Evolutionary conservation across 2,329 filamentous ascomycete genomes (phyloP).

Genomic region (Biscogniauxia sp.): DNA sequence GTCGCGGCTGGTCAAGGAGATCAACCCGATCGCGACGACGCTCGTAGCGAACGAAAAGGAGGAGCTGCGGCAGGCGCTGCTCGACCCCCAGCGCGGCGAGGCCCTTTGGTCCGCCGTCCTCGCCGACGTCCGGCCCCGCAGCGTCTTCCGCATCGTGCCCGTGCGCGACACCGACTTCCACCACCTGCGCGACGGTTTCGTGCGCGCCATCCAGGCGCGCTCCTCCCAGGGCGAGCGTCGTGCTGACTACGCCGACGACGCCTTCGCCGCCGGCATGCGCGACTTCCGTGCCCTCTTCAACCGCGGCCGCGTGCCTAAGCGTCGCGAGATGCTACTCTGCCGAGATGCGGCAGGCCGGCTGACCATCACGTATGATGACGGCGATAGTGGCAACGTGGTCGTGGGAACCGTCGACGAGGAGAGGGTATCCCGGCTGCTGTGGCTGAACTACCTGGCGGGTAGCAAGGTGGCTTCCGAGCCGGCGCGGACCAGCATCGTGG

Average conservation of each 20-base stretch:
- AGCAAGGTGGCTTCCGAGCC: slow-evolving; percentile 82
- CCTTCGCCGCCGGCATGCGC: slow-evolving; percentile 71
- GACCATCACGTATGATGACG: slow-evolving; percentile 64
- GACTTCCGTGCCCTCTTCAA: slow-evolving; percentile 82
- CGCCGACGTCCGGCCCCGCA: slow-evolving; percentile 65
- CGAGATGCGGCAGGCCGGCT: slow-evolving; percentile 65
- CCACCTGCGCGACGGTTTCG: slow-evolving; percentile 88
- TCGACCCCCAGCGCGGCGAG: slow-evolving; percentile 68
- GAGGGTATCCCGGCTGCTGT: slow-evolving; percentile 75
- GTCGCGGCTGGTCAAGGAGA: slow-evolving; percentile 68
- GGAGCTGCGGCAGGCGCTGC: slow-evolving; percentile 63
- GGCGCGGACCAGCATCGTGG: slow-evolving; percentile 76
- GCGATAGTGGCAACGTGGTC: slow-evolving; percentile 45
- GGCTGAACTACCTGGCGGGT: slow-evolving; percentile 87
- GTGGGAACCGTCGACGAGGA: slow-evolving; percentile 77
- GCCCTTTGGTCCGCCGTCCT: slow-evolving; percentile 74
- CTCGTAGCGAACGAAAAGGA: slow-evolving; percentile 81
- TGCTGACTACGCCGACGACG: slow-evolving; percentile 62
- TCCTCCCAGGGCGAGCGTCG: slow-evolving; percentile 52
- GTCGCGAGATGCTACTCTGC: slow-evolving; percentile 70
- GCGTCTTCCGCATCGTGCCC: slow-evolving; percentile 78
- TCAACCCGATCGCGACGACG: slow-evolving; percentile 77
- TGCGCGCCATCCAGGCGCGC: slow-evolving; percentile 76
- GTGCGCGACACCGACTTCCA: slow-evolving; percentile 93
- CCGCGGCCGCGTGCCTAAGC: slow-evolving; percentile 76